Conservation (phyloP, 1,284 basidiomycete genomes). For the Rhodotorula glutinis region DNA sequence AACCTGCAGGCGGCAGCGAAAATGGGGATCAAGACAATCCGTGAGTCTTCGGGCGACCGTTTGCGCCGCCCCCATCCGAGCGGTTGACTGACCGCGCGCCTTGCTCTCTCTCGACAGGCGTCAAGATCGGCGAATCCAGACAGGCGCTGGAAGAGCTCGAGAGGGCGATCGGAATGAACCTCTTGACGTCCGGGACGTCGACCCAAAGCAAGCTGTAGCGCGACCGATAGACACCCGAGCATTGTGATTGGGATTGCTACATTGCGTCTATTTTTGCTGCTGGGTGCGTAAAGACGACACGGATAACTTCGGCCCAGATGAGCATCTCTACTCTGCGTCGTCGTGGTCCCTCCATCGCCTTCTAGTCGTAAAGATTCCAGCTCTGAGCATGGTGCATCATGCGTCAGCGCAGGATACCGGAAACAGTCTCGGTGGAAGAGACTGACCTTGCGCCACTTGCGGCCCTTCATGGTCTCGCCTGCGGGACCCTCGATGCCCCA, state of each 20-base stretch:
- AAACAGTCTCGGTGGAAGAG: too few relatives aligned
- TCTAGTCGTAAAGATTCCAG: conserved; percentile 37
- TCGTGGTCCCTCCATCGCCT: too few relatives aligned
- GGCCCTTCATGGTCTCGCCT: conserved; percentile 2
- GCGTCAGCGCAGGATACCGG: not conserved
- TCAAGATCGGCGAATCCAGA: conserved; percentile 15
- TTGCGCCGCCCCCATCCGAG: too few relatives aligned
- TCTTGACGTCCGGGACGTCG: not conserved
- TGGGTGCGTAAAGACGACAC: too few relatives aligned
- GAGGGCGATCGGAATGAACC: conserved; percentile 10
- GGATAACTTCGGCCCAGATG: too few relatives aligned
- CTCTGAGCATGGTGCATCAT: conserved; percentile 7
- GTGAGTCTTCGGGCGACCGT: conserved; percentile 38
- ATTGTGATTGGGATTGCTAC: not conserved
- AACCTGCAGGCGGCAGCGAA: conserved; percentile 48
- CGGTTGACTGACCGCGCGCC: not conserved
- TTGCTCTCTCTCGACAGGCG: conserved; percentile 3
- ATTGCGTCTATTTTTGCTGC: not conserved
- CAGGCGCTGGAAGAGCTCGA: conserved; percentile 28
- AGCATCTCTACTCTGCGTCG: too few relatives aligned
- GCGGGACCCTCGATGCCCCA: conserved; percentile 58
- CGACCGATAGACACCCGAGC: not conserved
- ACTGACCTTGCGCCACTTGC: conserved; percentile 62
- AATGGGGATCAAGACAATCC: conserved; percentile 49
- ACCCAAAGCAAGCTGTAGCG: conserved; percentile 25